Evolutionary conservation across 192 early-diverging fungal species (phyloP), one percentile per base, ranked within the genome.

Genomic region (Mortierella claussenii): DNA sequence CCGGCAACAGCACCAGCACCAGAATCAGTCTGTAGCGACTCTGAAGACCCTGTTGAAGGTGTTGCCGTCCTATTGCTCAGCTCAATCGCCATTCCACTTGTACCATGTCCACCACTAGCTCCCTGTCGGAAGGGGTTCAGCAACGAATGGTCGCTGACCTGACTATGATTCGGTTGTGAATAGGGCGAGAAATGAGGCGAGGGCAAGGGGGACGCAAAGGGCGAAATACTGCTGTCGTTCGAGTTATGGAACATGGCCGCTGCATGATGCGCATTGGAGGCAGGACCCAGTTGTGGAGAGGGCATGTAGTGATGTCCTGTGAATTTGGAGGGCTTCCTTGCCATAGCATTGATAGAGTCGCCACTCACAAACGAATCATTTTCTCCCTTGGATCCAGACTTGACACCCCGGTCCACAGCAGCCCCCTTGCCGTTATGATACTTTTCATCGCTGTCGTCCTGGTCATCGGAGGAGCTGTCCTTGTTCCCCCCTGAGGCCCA

Each of bases 291-390:
- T 9, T 27, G 55, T 42, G 68, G 68, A 23, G 68, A 48, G 10
- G 73, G 73, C 53, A 67, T 61, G 15, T 76, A 67, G 24, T 76
- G 73, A 1, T 18, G 7, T 28, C 73, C 73, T 4, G 73, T 76
- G 50, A 76, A 76, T 44, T 67, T 66, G n/a, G 63, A 56, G 0
- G 73, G 73, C 15, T 33, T 51, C 20, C 56, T 33, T 7, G 12
- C 27, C 10, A 64, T 57, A 11, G 27, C n/a, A 32, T 24, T 45
- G 12, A 15, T n/a, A 8, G 55, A 57, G 15, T 23, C 55, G 23
- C 15, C 28, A 28, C 45, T 27, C 21, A 11, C 18, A 17, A 27
- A 54, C 37, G 37, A 40, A 40, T 40, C 37, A 40, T 13, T 40
- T 40, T 13, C 28, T 53, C 18, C 30, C 31, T 53, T 20, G 6